These are phyloP conservation scores for Drosera spatulata DNA, from an alignment of 179 eudicot genomes.

Conservation along the genomic window DNA sequence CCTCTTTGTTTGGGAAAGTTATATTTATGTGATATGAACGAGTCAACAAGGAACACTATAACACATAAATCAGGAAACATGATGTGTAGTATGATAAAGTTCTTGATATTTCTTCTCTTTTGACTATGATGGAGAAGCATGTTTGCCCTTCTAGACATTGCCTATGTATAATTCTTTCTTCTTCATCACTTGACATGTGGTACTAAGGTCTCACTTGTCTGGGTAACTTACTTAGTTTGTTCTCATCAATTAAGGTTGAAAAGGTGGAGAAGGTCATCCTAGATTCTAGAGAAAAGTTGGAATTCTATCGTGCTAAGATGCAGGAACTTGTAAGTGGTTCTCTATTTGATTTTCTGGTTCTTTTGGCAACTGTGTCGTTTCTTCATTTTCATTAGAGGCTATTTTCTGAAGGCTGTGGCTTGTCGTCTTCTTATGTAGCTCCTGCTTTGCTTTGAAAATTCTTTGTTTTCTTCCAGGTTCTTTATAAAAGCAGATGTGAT, in stretches of 20 bases:
- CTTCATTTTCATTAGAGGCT: not conserved
- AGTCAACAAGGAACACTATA: too few species aligned
- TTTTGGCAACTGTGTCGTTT: not conserved
- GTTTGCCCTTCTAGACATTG: not conserved
- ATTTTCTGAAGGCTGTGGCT: not conserved
- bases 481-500: constrained; percentile 94
- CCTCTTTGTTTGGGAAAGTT: too few species aligned
- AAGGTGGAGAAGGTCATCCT: constrained; percentile 74
- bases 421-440: not conserved
- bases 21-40: too few species aligned
- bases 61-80: too few species aligned
- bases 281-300: constrained; percentile 79
- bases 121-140: not conserved
- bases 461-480: constrained; percentile 33
- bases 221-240: constrained; percentile 1
- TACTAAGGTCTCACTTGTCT: not conserved
- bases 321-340: constrained; percentile 84
- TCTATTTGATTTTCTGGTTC: constrained; percentile 2
- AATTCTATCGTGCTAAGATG: constrained; percentile 88
- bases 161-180: not conserved
- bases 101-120: too few species aligned
- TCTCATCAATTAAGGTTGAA: constrained; percentile 36
- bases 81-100: too few species aligned
- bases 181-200: not conserved
- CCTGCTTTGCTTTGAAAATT: not conserved